Evolutionary conservation across 345 rosid species (phyloP).

Genomic region (Corchorus capsularis): DNA sequence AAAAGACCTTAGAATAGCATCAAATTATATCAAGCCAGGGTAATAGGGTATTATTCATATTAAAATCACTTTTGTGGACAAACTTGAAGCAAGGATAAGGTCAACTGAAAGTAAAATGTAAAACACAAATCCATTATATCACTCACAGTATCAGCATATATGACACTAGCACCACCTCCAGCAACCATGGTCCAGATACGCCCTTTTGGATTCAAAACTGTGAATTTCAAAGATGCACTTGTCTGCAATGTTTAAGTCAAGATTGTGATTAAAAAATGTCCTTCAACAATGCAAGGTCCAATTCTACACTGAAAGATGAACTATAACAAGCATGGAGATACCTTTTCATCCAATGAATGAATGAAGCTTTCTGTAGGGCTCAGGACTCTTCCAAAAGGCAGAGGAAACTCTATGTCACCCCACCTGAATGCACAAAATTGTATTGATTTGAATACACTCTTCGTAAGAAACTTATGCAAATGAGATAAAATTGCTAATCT

Average conservation of each 20-base stretch:
- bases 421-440: conserved; percentile 50
- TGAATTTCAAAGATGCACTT: conserved; percentile 94
- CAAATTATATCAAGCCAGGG: neutral
- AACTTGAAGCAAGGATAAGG: conserved; percentile 1
- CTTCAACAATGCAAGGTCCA: neutral
- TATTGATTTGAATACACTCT: conserved; percentile 2
- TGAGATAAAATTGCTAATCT: neutral
- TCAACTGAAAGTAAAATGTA: neutral
- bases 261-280: conserved; percentile 1
- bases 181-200: conserved; percentile 99
- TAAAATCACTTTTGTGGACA: conserved; percentile 1
- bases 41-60: neutral
- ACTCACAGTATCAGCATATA: conserved; percentile 93
- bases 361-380: conserved; percentile 80
- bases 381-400: conserved; percentile 94
- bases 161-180: conserved; percentile 99
- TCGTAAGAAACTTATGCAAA: neutral
- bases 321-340: conserved; percentile 24
- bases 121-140: neutral
- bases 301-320: neutral
- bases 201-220: conserved; percentile 91
- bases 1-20: conserved; percentile 8
- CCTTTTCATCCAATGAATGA: conserved; percentile 95
- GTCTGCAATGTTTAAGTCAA: conserved; percentile 54
- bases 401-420: conserved; percentile 85